Base-by-base conservation (phyloP, 257 asterid species). In the Eustoma russellianum region DNA sequence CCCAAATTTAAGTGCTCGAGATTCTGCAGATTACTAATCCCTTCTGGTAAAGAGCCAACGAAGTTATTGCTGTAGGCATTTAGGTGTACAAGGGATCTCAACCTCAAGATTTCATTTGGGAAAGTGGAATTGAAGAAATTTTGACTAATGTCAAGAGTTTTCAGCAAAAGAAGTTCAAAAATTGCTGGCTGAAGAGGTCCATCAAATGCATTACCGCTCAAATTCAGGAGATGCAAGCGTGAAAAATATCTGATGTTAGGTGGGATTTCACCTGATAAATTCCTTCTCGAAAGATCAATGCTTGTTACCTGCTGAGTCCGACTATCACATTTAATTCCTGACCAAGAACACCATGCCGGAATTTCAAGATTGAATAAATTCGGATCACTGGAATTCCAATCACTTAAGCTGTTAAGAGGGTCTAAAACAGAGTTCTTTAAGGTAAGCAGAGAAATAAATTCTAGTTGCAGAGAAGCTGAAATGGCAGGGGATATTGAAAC, bases 1-100 rank as follows among this genome's bases (percentile, higher is more conserved):
- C 95, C 97, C 47, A 92, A 82, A 72, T 92, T 85, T 52, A 92
- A 80, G 47, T 74, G 77, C 71, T 92, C 95, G 18, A 92, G 95
- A 59, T 79, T 65, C 11, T 50, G 33, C 15, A 92, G 82, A 11
- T 18, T 49, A 17, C 59, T 17, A 59, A 79, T 54, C 40, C 83
- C 98, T 40, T 64, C 76, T 11, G 95, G 94, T 57, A 92, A 64
- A 33, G 76, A 66, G 28, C 98, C 94, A 4, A 66, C 13, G 70
- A 92, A 85, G 73, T 73, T 63, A 68, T 92, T 92, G 79, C 95
- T 88, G 68, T 61, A 92, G 15, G 90, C 95, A 54, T 79, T 67
- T 5, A 92, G 34, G 33, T n/a, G 67, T 0, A 62, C 35, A 48
- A 92, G 82, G 1, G 79, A 77, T 51, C 72, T 63, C 50, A 85